A percentile compares a stretch with the other conserved stretches of the same genome.
phyloP scores from a whole-genome alignment of 2,329 filamentous ascomycete species.

The Fusarium subtropicale region DNA sequence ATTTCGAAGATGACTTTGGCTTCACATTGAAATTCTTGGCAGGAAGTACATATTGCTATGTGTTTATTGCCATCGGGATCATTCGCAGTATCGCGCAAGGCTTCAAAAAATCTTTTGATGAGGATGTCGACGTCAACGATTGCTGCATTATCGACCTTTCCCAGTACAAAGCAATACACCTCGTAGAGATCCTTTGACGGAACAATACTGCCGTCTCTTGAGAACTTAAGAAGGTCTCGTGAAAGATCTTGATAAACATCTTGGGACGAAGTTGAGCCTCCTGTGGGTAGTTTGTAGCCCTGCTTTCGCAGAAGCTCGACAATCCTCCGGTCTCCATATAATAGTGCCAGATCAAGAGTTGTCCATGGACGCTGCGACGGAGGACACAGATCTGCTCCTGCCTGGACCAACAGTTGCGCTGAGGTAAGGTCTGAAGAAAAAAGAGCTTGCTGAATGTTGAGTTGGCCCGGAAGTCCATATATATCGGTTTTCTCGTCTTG shows the following conservation, averaged over 20 bases:
- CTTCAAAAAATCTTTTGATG: background rate
- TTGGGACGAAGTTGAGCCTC: background rate
- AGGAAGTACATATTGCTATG: background rate
- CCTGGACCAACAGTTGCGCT: background rate
- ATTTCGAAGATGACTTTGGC: background rate
- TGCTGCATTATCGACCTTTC: background rate
- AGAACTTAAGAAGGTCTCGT: background rate
- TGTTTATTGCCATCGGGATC: background rate
- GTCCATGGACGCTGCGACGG: background rate
- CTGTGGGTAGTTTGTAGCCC: background rate
- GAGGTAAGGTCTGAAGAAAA: background rate
- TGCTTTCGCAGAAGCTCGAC: background rate
- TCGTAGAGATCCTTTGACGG: background rate
- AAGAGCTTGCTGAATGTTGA: background rate
- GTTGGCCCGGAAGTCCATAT: rapidly evolving
- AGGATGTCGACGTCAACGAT: background rate
- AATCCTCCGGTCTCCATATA: background rate
- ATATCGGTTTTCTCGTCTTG: too few relatives aligned
- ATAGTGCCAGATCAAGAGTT: background rate
- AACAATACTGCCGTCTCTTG: background rate
- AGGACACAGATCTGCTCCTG: background rate
- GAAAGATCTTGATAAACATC: background rate
- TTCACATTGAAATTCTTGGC: background rate
- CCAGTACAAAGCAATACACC: background rate
- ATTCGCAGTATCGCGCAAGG: background rate